Percentiles rank a stretch among this genome's conserved stretches.
phyloP scores from a whole-genome alignment of 257 asterid genomes.

The Forsythia viridissima region DNA sequence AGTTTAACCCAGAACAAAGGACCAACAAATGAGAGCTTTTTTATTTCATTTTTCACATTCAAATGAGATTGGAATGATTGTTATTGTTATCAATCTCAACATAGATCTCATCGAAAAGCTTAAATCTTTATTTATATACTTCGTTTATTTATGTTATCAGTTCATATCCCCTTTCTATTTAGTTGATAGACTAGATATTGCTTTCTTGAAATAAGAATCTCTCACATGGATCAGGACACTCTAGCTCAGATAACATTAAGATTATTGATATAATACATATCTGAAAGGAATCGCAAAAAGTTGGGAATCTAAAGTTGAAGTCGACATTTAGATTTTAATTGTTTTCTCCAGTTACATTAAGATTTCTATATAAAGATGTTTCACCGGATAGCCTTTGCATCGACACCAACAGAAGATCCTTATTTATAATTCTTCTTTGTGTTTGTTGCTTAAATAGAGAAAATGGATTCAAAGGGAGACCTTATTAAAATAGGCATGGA shows the following conservation, averaged over 20 bases:
- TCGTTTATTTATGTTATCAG: too few relatives aligned
- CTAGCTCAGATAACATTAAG: too few relatives aligned
- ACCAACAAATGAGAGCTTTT: too few relatives aligned
- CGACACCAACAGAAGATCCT: constrained; percentile 4
- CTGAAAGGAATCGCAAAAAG: constrained; percentile 38
- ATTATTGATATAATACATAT: constrained; percentile 13
- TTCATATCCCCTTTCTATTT: too few relatives aligned
- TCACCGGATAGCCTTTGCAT: neutral
- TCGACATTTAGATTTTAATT: constrained; percentile 9
- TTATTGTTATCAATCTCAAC: too few relatives aligned
- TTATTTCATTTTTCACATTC: too few relatives aligned
- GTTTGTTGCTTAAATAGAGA: neutral
- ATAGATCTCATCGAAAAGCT: too few relatives aligned
- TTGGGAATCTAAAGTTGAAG: constrained; percentile 12
- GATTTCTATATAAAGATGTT: constrained; percentile 32
- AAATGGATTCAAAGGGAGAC: constrained; percentile 27
- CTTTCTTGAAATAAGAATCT: constrained; percentile 13
- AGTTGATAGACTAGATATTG: too few relatives aligned
- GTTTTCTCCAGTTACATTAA: constrained; percentile 3
- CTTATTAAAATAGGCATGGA: constrained; percentile 27
- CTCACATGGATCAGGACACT: too few relatives aligned
- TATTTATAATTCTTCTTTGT: neutral
- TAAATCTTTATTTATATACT: too few relatives aligned
- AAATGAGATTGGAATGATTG: too few relatives aligned
- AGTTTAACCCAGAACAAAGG: too few relatives aligned